Conservation (phyloP, 73 alveolate genomes). For the Uronychia setigera region DNA sequence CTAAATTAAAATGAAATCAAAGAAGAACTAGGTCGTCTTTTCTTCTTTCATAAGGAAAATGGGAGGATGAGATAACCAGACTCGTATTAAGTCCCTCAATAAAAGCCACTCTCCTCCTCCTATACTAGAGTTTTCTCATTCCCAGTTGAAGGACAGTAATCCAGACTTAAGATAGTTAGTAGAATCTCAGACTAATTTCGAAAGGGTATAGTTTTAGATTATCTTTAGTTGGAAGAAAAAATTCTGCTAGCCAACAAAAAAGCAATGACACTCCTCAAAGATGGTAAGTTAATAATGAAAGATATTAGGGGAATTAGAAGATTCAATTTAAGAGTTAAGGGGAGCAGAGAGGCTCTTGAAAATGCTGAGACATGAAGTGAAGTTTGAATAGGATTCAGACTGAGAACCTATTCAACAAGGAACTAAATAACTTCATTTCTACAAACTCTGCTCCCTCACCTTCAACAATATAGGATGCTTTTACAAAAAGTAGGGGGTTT, state of each 20-base stretch:
- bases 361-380: not conserved
- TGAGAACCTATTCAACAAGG: not conserved
- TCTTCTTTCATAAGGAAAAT: too few relatives aligned
- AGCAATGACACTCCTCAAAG: not conserved
- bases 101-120: too few relatives aligned
- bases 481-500: not conserved
- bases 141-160: too few relatives aligned
- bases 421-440: too few relatives aligned
- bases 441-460: not conserved
- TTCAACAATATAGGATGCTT: not conserved
- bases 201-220: too few relatives aligned
- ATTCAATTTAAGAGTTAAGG: not conserved
- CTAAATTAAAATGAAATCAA: not conserved
- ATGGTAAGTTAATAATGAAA: not conserved
- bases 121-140: too few relatives aligned
- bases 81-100: too few relatives aligned
- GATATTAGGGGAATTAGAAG: not conserved
- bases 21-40: too few relatives aligned
- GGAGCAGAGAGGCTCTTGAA: not conserved
- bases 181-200: too few relatives aligned
- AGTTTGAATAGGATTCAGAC: not conserved
- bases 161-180: too few relatives aligned
- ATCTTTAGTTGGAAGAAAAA: not conserved
- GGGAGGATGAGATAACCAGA: too few relatives aligned
- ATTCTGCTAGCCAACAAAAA: not conserved